phyloP scores from a whole-genome alignment of 225 moss, liverwort and hornwort species.

The Marchantia polymorpha region DNA sequence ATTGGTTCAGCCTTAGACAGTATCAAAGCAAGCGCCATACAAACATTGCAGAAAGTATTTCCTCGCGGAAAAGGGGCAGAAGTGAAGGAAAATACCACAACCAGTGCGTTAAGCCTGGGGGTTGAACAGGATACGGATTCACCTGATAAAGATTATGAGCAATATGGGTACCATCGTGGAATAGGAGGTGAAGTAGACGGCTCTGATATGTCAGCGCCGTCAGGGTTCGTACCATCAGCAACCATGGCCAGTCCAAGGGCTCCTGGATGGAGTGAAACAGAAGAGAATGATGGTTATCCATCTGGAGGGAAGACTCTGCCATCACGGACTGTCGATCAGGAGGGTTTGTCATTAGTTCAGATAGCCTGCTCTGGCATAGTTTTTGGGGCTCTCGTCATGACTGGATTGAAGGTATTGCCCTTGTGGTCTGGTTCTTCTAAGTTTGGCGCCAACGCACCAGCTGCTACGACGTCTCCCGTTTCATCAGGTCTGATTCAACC shows the following conservation, averaged over 20 bases:
- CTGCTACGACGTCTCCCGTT: constrained; percentile 37
- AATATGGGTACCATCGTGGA: constrained; percentile 56
- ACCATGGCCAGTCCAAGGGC: constrained; percentile 27
- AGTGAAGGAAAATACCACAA: constrained; percentile 39
- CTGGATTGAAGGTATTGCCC: constrained; percentile 63
- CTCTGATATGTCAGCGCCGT: constrained; percentile 13
- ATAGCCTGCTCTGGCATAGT: constrained; percentile 66
- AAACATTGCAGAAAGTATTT: constrained; percentile 76
- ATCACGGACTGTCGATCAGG: constrained; percentile 25
- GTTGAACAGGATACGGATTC: constrained; percentile 42
- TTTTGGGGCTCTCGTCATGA: constrained; percentile 70
- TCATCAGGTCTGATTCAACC: constrained; percentile 51
- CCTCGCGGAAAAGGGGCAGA: constrained; percentile 50
- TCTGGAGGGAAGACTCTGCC: constrained; percentile 32
- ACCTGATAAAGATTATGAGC: constrained; percentile 51
- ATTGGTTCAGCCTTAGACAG: constrained; percentile 74
- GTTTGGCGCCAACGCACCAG: constrained; percentile 30
- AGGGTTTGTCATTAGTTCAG: constrained; percentile 41
- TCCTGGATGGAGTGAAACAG: constrained; percentile 53
- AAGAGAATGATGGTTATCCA: constrained; percentile 33
- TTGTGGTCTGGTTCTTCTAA: constrained; percentile 35
- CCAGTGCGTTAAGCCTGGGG: constrained; percentile 27
- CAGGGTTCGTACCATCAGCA: constrained; percentile 26
- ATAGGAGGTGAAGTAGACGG: constrained; percentile 20
- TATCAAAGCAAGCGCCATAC: constrained; percentile 55